Conservation (phyloP, 441 rosid species). For the Pelargonium fulgidum region DNA sequence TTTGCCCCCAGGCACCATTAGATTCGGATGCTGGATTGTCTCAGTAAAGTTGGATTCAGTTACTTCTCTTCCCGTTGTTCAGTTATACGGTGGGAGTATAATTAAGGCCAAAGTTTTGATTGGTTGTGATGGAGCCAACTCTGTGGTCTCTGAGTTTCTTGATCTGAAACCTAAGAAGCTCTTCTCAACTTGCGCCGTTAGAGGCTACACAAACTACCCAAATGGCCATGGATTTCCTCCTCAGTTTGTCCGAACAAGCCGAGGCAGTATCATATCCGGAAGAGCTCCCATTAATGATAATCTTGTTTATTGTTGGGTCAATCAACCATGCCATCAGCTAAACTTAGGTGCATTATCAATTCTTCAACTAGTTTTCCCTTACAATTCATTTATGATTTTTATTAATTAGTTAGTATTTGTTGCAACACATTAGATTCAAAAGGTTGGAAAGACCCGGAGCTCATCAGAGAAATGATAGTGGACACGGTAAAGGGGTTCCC, state of each 20-base stretch:
- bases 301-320: constrained; percentile 9
- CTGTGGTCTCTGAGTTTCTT: constrained; percentile 17
- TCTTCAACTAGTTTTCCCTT: neutral
- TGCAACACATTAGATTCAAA: constrained; percentile 19
- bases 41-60: constrained; percentile 11
- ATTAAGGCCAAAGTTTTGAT: constrained; percentile 29
- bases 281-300: constrained; percentile 16
- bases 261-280: constrained; percentile 15
- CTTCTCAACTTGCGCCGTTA: constrained; percentile 9
- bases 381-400: no score
- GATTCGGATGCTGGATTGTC: constrained; percentile 13
- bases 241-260: neutral
- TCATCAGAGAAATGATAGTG: constrained; percentile 28
- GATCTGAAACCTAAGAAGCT: constrained; percentile 11
- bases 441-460: constrained; percentile 19
- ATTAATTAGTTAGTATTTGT: neutral
- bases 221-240: constrained; percentile 19
- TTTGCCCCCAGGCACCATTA: constrained; percentile 18
- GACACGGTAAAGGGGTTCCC: constrained; percentile 29
- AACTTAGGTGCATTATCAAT: neutral
- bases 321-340: neutral
- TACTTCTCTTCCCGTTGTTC: constrained; percentile 20
- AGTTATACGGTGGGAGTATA: constrained; percentile 21
- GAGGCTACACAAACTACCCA: constrained; percentile 24
- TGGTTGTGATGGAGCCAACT: constrained; percentile 34